Conservation (phyloP, 371 early-diverging fungal genomes). For the Mortierella sp. region DNA sequence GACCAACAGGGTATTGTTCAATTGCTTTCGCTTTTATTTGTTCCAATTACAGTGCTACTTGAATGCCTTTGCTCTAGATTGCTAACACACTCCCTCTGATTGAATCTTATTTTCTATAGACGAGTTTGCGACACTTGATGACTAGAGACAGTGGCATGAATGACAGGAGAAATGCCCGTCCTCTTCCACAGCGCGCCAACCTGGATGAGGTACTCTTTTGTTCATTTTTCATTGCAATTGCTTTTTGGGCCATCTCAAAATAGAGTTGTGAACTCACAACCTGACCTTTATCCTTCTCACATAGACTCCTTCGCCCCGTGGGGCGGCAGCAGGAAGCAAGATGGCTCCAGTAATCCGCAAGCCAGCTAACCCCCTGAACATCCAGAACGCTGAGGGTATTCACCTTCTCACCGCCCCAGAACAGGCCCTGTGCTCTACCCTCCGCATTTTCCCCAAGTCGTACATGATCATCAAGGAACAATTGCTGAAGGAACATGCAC, state of each 20-base stretch:
- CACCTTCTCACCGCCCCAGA: slow-evolving; percentile 88
- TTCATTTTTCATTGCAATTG: neutral
- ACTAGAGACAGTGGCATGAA: slow-evolving; percentile 32
- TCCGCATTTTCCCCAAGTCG: slow-evolving; percentile 88
- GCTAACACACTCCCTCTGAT: neutral
- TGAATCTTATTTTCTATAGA: slow-evolving; percentile 1
- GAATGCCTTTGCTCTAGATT: neutral
- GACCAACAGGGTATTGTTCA: slow-evolving; percentile 55
- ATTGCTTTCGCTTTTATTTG: neutral
- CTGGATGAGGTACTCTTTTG: slow-evolving; percentile 37
- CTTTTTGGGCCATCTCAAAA: neutral
- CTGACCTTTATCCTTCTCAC: neutral
- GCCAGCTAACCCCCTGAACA: slow-evolving; percentile 79
- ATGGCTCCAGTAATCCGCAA: slow-evolving; percentile 41
- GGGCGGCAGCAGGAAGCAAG: slow-evolving; percentile 30
- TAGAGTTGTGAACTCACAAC: neutral
- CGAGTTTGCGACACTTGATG: slow-evolving; percentile 41
- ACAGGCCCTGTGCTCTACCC: slow-evolving; percentile 82
- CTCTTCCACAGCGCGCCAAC: slow-evolving; percentile 39
- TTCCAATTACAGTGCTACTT: neutral
- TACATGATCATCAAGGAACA: slow-evolving; percentile 94
- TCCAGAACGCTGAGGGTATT: slow-evolving; percentile 86
- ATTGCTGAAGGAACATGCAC: slow-evolving; percentile 85
- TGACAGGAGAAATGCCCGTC: slow-evolving; percentile 50
- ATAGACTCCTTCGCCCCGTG: slow-evolving; percentile 42